Evolutionary conservation across 2,329 filamentous ascomycete species (phyloP), one percentile per base, ranked within the genome.

Genomic region (Knoxdaviesia capensis): DNA sequence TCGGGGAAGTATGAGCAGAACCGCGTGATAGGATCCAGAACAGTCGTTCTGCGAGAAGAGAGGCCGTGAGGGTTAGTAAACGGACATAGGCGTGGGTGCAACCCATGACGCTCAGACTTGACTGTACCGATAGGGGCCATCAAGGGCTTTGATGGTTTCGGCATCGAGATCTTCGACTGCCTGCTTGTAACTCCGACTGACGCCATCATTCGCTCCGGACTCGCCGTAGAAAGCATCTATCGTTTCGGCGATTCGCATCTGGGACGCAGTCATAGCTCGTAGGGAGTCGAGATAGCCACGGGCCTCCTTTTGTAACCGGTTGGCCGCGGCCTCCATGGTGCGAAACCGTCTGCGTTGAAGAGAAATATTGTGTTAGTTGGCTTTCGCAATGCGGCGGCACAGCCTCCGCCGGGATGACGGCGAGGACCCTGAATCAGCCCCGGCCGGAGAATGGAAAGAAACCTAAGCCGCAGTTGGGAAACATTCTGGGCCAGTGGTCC

Each of bases 201-300:
- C 90, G 43, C 90, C 90, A 57, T 98, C 92, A 53, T 78, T 84
- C 41, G 90, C 86, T 41, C 92, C 92, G 1, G 87, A 80, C 57
- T 98, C 90, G 43, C 90, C 90, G 63, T 98, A 98, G 61, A 98
- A 98, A 36, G 90, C 90, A 63, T 98, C 90, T 61, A 98, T 98
- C 20, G 90, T 98, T 61, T 98, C 90, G 49, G 90, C 90, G 59
- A 98, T 96, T 56, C 88, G 80, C 88, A 98, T 96, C 63, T 98
- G 90, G 42, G 87, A 94, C 41, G 90, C 88, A 10, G 90, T 98
- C 90, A 98, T 98, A 87, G 82, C 83, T 77, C 90, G 76, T 52
- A 98, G 68, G 11, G 86, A 94, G 63, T 98, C 92, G 42, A 98
- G 68, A 58, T 98, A 98, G 43, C 92, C 92, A 62, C 94, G 96